phyloP scores from a whole-genome alignment of 352 stramenopile genomes.

The Pythium folliculosum region DNA sequence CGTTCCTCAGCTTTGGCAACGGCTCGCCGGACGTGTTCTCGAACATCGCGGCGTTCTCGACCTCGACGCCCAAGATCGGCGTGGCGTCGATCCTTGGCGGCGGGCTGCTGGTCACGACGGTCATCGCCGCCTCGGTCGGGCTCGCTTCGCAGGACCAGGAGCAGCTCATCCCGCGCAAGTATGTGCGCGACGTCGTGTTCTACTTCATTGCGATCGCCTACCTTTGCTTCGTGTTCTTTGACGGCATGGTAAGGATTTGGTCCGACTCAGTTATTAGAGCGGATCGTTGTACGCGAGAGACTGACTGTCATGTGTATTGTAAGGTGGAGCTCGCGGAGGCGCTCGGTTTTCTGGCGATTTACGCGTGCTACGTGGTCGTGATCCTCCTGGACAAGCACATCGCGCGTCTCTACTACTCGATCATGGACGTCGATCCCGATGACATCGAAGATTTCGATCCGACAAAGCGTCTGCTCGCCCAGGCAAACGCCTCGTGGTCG shows the following conservation, averaged over 20 bases:
- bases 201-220: constrained; percentile 76
- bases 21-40: constrained; percentile 96
- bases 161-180: constrained; percentile 78
- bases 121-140: constrained; percentile 72
- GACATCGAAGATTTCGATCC: constrained; percentile 38
- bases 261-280: too few species aligned
- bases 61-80: constrained; percentile 67
- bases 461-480: constrained; percentile 12
- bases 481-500: constrained; percentile 12
- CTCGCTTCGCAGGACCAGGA: constrained; percentile 68
- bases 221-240: constrained; percentile 68
- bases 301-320: background rate
- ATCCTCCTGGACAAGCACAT: constrained; percentile 65
- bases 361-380: constrained; percentile 54
- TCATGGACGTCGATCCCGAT: constrained; percentile 29
- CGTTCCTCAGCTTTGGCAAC: constrained; percentile 97
- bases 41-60: constrained; percentile 84
- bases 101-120: constrained; percentile 74
- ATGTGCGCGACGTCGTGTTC: constrained; percentile 69
- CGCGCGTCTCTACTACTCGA: constrained; percentile 23
- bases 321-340: constrained; percentile 63
- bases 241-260: constrained; percentile 37
- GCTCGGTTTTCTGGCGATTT: constrained; percentile 74
- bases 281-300: too few species aligned
- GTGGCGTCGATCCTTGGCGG: constrained; percentile 72